Evolutionary conservation across 805 yeast genomes (phyloP).

Genomic region (Diddensiella transvaalensis): DNA sequence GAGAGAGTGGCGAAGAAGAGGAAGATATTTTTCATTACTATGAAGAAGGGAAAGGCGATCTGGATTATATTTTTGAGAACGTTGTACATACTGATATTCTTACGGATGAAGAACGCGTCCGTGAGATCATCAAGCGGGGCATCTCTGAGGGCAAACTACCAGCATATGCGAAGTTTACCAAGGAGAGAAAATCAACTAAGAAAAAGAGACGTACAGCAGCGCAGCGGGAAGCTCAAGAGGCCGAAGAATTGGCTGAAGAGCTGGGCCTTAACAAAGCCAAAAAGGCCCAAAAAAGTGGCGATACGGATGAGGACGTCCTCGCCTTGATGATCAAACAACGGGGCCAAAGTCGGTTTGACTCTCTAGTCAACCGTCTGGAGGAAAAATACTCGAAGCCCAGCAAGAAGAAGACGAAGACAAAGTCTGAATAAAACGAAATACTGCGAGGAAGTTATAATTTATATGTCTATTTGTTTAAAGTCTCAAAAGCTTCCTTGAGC

Average conservation of each 20-base stretch:
- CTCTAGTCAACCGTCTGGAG: constrained; percentile 32
- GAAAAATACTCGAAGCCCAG: constrained; percentile 29
- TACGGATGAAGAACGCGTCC: constrained; percentile 60
- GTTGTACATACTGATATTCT: constrained; percentile 73
- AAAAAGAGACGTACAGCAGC: constrained; percentile 44
- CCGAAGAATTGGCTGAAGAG: constrained; percentile 58
- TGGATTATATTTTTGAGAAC: constrained; percentile 63
- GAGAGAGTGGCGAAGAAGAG: constrained; percentile 40
- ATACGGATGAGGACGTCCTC: constrained; percentile 30
- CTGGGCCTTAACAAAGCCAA: constrained; percentile 42
- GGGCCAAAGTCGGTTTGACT: constrained; percentile 27
- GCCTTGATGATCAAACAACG: constrained; percentile 37
- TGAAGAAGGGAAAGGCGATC: constrained; percentile 60
- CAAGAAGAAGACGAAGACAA: constrained; percentile 6
- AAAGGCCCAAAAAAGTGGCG: constrained; percentile 23
- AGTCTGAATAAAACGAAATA: background rate
- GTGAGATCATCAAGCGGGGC: constrained; percentile 46
- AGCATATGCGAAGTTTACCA: constrained; percentile 43
- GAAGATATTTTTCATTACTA: constrained; percentile 62
- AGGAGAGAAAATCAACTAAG: constrained; percentile 45
- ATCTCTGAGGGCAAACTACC: constrained; percentile 39
- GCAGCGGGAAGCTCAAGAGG: constrained; percentile 43
- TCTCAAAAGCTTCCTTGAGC: constrained; percentile 36
- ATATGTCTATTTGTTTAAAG: constrained; percentile 17
- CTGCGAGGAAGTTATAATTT: background rate